A percentile compares a stretch with the other conserved stretches of the same genome.
Evolutionary conservation across 352 stramenopile species (phyloP).

Genomic region (Phytophthora citricola): DNA sequence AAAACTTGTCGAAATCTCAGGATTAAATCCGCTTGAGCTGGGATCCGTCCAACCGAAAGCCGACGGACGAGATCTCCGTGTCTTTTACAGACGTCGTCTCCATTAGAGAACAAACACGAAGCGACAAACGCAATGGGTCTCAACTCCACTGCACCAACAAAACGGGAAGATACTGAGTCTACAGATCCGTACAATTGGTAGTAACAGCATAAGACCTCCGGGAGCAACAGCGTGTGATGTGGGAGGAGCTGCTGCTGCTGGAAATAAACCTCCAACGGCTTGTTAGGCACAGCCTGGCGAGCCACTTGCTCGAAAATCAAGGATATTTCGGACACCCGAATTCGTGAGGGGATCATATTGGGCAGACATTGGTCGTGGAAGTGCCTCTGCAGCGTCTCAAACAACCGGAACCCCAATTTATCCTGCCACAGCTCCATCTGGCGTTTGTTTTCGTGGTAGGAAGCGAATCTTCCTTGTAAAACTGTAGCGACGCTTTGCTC

Average conservation of each 20-base stretch:
- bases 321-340: conserved; percentile 49
- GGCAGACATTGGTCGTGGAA: conserved; percentile 63
- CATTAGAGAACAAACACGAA: conserved; percentile 73
- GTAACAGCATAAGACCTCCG: conserved; percentile 75
- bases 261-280: conserved; percentile 66
- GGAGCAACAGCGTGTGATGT: conserved; percentile 58
- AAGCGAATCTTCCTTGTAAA: conserved; percentile 64
- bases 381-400: conserved; percentile 62
- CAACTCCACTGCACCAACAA: conserved; percentile 44
- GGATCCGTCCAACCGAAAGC: conserved; percentile 63
- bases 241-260: conserved; percentile 56
- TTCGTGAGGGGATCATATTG: conserved; percentile 58
- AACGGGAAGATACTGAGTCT: conserved; percentile 13
- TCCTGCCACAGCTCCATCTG: conserved; percentile 76
- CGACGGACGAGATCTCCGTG: conserved; percentile 68
- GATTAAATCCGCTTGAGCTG: conserved; percentile 63
- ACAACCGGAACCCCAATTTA: conserved; percentile 60
- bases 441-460: conserved; percentile 59
- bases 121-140: conserved; percentile 66
- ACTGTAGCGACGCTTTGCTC: conserved; percentile 55
- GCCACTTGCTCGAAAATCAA: conserved; percentile 54
- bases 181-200: conserved; percentile 71
- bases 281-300: conserved; percentile 43
- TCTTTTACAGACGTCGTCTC: conserved; percentile 49
- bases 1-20: conserved; percentile 71